Percentiles rank a stretch among this genome's conserved stretches.
phyloP scores from a whole-genome alignment of 1,284 basidiomycete species.

The Trichosporon asahii region DNA sequence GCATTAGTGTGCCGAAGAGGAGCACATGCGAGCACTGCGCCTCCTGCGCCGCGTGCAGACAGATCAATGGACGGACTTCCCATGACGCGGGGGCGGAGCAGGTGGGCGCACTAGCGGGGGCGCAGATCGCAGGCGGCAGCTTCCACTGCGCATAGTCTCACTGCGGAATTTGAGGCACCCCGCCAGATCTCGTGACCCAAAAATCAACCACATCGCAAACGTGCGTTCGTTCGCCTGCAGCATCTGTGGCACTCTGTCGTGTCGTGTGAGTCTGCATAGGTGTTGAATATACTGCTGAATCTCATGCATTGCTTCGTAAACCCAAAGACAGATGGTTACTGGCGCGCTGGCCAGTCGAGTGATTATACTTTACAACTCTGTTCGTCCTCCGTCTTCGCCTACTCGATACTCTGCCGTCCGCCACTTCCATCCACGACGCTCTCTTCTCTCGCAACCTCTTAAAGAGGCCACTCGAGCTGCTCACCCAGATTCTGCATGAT shows the following conservation, averaged over 20 bases:
- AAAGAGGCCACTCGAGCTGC: constrained; percentile 22
- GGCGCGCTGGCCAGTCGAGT: neutral
- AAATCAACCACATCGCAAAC: too few relatives aligned
- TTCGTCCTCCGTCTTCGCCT: neutral
- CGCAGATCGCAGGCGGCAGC: neutral
- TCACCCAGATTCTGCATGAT: constrained; percentile 20
- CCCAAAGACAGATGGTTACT: neutral
- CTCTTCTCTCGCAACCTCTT: neutral
- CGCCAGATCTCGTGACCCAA: too few relatives aligned
- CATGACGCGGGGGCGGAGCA: too few relatives aligned
- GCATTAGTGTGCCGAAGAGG: neutral
- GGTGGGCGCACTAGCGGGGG: too few relatives aligned
- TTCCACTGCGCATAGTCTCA: neutral
- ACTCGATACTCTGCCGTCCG: too few relatives aligned
- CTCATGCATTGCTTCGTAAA: neutral
- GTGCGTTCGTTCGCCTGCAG: too few relatives aligned
- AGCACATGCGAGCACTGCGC: too few relatives aligned
- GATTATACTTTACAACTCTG: neutral
- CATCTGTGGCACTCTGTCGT: too few relatives aligned
- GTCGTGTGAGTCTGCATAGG: too few relatives aligned
- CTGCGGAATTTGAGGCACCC: too few relatives aligned
- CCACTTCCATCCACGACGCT: too few relatives aligned
- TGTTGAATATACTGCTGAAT: neutral
- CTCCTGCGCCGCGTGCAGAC: neutral
- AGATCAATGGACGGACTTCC: too few relatives aligned